Base-by-base conservation (phyloP, 495 filamentous ascomycete genomes). In the Haplographium delicatum region DNA sequence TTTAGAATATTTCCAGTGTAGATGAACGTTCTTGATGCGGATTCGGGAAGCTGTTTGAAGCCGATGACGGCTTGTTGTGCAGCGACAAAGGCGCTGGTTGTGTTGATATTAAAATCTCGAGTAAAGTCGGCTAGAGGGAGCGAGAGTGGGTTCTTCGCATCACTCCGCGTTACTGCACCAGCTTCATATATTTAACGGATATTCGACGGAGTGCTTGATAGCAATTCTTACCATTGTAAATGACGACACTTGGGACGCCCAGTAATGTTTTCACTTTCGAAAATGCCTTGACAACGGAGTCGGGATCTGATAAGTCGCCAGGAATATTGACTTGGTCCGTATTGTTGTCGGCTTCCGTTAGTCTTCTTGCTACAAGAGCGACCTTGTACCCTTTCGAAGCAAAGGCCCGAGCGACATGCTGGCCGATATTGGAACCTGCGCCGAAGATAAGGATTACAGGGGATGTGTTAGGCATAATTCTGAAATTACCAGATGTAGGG, bases 1-100 rank as follows among this genome's bases (percentile, higher is more conserved):
- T 74, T 75, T 7, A 72, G 52, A 4, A 65, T 65, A 53, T 78
- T 78, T 4, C 74, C 74, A 10, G 72, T 75, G 51, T 65, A 75
- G 44, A 76, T 72, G 56, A 78, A 78, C 1, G 71, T 71, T 37
- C 54, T 64, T 9, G 71, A 57, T 25, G 61, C 64, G 18, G 51
- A 43, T 0, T 47, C 58, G 18, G 68, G 66, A 11, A 75, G 68
- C 33, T 65, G 19, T 23, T 30, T 59, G 44, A 75, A 75, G 26
- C 54, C 62, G 3, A 58, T 16, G 16, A 60, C 68, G 7, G 73
- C 70, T 51, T 73, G 62, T 51, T 73, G 64, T 6, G 71, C 71
- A 19, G 71, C 72, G 10, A 66, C 65, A 47, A 71, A 71, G 13
- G 62, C 65, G 45, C 66, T 72, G n/a, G 56, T 66, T 2, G 64